Percentiles rank a stretch among this genome's conserved stretches.
Evolutionary conservation across 202 grass and related monocot genomes (phyloP).

Genomic region (Panicum hallii): DNA sequence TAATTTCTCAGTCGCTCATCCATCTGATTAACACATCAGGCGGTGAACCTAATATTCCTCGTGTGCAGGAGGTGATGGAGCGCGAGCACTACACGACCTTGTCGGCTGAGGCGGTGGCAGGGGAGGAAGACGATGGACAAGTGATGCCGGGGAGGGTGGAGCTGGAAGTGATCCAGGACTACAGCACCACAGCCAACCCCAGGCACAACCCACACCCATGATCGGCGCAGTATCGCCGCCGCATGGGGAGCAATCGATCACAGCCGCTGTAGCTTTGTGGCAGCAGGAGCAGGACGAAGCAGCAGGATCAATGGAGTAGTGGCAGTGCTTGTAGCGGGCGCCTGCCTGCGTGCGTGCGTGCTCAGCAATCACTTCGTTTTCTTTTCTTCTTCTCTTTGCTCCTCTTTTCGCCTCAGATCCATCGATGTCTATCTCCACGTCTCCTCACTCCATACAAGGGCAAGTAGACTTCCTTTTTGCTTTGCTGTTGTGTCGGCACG

Average conservation of each 20-base stretch:
- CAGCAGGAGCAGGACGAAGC: not conserved
- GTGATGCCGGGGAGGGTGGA: conserved; percentile 27
- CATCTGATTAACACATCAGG: not conserved
- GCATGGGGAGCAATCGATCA: not conserved
- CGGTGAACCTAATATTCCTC: not conserved
- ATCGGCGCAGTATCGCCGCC: not conserved
- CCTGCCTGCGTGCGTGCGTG: not conserved
- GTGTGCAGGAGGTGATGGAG: conserved; percentile 5
- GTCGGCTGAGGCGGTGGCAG: not conserved
- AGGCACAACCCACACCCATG: conserved; percentile 44
- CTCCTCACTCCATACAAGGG: no score
- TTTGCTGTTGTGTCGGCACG: no score
- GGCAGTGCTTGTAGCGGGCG: not conserved
- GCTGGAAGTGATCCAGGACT: conserved; percentile 41
- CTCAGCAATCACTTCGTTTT: not conserved
- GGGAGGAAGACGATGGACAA: not conserved
- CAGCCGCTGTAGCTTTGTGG: not conserved
- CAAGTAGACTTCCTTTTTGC: no score
- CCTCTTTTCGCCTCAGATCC: no score
- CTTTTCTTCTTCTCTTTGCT: no score
- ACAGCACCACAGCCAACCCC: not conserved
- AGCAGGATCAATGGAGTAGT: not conserved
- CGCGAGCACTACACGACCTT: not conserved
- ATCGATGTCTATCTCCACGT: no score
- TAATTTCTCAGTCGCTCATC: not conserved